These are phyloP conservation scores for Coprinopsis marcescibilis DNA, from an alignment of 768 basidiomycete genomes.

Conservation along the genomic window DNA sequence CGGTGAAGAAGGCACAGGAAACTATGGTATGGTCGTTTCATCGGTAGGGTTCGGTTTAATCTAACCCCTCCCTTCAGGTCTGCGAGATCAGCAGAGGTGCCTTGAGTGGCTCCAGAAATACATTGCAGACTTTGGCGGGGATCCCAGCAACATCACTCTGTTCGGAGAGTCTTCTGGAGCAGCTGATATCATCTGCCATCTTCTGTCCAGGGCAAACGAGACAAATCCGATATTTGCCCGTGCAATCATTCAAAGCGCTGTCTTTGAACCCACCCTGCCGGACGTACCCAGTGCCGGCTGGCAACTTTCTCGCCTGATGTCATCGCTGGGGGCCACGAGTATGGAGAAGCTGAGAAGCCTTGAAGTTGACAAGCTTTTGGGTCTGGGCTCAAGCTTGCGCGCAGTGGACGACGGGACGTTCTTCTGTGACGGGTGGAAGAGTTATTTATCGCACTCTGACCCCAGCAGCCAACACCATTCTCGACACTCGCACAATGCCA, in stretches of 20 bases:
- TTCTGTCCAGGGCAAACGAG: slow-evolving; percentile 61
- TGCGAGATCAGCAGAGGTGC: slow-evolving; percentile 59
- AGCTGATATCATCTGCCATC: slow-evolving; percentile 54
- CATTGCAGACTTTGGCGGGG: slow-evolving; percentile 63
- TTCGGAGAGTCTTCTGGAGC: slow-evolving; percentile 49
- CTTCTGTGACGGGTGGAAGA: slow-evolving; percentile 56
- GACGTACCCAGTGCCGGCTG: slow-evolving; percentile 56
- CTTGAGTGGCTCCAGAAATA: slow-evolving; percentile 58
- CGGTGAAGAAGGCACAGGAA: slow-evolving; percentile 69
- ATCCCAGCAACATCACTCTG: slow-evolving; percentile 51
- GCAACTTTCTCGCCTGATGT: slow-evolving; percentile 61
- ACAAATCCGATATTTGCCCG: slow-evolving; percentile 59
- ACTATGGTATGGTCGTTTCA: slow-evolving; percentile 50
- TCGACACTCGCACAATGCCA: slow-evolving; percentile 12
- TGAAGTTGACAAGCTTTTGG: slow-evolving; percentile 50
- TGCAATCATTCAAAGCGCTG: slow-evolving; percentile 69
- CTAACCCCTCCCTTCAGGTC: slow-evolving; percentile 29
- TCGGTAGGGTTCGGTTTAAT: background rate
- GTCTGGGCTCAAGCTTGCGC: slow-evolving; percentile 44
- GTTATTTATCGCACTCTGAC: slow-evolving; percentile 29
- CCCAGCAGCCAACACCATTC: slow-evolving; percentile 20
- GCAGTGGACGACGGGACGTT: slow-evolving; percentile 67
- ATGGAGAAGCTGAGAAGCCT: slow-evolving; percentile 61
- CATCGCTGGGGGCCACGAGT: slow-evolving; percentile 43
- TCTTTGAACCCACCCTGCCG: slow-evolving; percentile 58